Conservation (phyloP, 2,329 filamentous ascomycete species). For the Tothia fuscella region DNA sequence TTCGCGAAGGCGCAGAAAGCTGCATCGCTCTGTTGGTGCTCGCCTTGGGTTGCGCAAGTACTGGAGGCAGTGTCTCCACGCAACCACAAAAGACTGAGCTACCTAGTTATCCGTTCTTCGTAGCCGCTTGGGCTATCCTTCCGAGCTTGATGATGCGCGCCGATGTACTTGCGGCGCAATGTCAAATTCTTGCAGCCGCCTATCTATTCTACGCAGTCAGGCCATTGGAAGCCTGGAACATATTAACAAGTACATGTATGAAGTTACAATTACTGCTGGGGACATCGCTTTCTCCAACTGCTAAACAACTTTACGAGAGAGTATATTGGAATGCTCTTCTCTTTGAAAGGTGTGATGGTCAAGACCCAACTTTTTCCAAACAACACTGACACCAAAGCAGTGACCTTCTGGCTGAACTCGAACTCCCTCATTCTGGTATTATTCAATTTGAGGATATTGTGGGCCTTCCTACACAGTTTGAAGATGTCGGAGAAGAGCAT, state of each 20-base stretch:
- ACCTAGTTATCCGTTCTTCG: constrained; percentile 68
- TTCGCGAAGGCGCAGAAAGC: constrained; percentile 67
- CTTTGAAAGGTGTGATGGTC: constrained; percentile 46
- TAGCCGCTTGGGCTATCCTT: constrained; percentile 65
- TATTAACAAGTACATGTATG: constrained; percentile 67
- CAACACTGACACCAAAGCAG: constrained; percentile 14
- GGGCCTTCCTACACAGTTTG: constrained; percentile 65
- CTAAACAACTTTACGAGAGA: constrained; percentile 61
- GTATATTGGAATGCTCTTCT: constrained; percentile 78
- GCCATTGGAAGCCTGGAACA: constrained; percentile 71
- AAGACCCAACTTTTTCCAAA: not conserved
- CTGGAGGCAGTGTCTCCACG: constrained; percentile 63
- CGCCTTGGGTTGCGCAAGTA: constrained; percentile 63
- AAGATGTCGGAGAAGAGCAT: constrained; percentile 51
- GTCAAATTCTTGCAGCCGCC: constrained; percentile 66
- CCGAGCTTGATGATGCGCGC: constrained; percentile 71
- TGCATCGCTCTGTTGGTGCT: constrained; percentile 71
- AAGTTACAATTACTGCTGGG: constrained; percentile 71
- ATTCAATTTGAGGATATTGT: constrained; percentile 73
- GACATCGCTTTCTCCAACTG: constrained; percentile 50
- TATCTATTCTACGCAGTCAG: constrained; percentile 76
- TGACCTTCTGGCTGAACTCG: constrained; percentile 66
- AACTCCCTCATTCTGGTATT: constrained; percentile 71
- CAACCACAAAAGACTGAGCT: constrained; percentile 57
- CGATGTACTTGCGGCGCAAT: constrained; percentile 66